phyloP scores from a whole-genome alignment of 352 stramenopile genomes.

The Phytophthora meadii region DNA sequence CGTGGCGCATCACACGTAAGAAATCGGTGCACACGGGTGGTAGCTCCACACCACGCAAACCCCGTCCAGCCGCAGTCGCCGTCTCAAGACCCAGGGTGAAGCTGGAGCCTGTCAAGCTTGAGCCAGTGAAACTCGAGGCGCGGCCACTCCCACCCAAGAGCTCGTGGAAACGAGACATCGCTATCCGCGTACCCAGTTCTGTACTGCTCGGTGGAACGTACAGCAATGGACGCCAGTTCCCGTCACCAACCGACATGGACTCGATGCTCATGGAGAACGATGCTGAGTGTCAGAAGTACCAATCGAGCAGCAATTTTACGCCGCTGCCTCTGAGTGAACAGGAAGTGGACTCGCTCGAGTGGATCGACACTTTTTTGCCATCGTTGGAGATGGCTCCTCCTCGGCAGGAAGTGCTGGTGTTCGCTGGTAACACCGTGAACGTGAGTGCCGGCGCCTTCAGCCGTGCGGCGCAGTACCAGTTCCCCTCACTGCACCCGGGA shows the following conservation, averaged over 20 bases:
- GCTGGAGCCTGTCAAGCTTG: constrained; percentile 18
- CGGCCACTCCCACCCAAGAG: constrained; percentile 14
- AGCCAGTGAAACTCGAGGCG: constrained; percentile 12
- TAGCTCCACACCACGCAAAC: constrained; percentile 18
- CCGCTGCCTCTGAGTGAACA: constrained; percentile 22
- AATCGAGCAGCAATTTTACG: constrained; percentile 11
- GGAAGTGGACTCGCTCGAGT: constrained; percentile 67
- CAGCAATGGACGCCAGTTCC: constrained; percentile 31
- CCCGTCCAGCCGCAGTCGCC: background rate
- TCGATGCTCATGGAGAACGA: constrained; percentile 57
- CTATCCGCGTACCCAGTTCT: constrained; percentile 30
- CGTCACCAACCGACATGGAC: constrained; percentile 56
- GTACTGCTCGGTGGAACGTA: constrained; percentile 10
- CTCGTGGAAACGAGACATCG: constrained; percentile 41
- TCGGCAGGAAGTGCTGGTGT: constrained; percentile 33
- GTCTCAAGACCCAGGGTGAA: constrained; percentile 8
- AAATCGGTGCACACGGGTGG: constrained; percentile 49
- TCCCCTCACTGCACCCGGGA: constrained; percentile 26
- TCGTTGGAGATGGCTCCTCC: constrained; percentile 36
- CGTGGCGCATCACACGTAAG: constrained; percentile 74
- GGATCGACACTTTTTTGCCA: constrained; percentile 71
- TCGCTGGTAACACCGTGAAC: constrained; percentile 38
- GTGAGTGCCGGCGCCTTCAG: constrained; percentile 25
- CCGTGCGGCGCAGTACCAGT: constrained; percentile 29
- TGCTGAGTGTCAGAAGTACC: constrained; percentile 25